These are phyloP conservation scores for Perkinsus olseni DNA, from an alignment of 169 alveolate genomes.

Conservation along the genomic window DNA sequence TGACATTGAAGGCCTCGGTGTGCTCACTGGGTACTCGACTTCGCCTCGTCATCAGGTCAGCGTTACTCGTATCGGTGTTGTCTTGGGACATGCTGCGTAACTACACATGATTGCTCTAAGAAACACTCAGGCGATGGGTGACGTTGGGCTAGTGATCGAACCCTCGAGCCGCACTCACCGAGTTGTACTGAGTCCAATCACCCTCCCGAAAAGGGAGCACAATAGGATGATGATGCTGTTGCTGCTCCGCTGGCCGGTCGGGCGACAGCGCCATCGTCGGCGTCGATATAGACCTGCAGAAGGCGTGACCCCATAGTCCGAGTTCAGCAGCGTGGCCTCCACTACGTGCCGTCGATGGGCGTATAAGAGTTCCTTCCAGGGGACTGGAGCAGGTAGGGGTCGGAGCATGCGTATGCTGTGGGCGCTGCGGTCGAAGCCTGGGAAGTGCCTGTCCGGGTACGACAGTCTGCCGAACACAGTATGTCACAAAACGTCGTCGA, in stretches of 20 bases:
- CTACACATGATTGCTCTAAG: background rate
- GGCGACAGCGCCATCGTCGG: background rate
- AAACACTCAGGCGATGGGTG: too few species aligned
- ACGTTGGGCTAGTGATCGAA: too few species aligned
- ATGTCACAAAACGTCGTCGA: background rate
- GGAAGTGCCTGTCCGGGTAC: background rate
- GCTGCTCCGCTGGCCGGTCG: background rate
- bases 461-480: background rate
- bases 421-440: background rate
- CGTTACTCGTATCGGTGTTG: background rate
- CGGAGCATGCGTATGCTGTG: background rate
- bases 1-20: background rate
- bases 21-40: background rate
- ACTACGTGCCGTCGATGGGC: background rate
- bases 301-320: background rate
- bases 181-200: background rate
- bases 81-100: background rate
- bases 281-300: background rate
- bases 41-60: background rate
- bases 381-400: background rate
- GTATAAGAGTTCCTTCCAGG: background rate
- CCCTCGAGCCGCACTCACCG: too few species aligned
- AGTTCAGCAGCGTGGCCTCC: background rate
- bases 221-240: background rate
- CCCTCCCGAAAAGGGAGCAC: background rate